These are phyloP conservation scores for Pseudozyma sp. DNA, from an alignment of 1,284 basidiomycete genomes.

Conservation along the genomic window DNA sequence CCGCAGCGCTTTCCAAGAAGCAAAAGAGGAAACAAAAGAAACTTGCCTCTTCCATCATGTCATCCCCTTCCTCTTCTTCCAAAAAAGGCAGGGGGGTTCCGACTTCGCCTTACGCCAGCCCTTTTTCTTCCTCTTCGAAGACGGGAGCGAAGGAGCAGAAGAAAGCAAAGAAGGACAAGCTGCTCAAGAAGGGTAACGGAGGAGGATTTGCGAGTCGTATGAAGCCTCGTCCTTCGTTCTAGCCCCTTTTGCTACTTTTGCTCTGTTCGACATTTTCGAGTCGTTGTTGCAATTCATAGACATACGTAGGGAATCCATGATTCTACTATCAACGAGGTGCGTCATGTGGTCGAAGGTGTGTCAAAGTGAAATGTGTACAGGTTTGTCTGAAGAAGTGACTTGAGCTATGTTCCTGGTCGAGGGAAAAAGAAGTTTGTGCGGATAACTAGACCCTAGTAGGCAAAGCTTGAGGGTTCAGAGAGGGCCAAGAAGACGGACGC, in stretches of 20 bases:
- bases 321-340: no score
- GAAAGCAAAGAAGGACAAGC: slow-evolving; percentile 30
- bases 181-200: slow-evolving; percentile 1
- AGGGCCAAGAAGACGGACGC: background rate
- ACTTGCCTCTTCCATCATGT: slow-evolving; percentile 16
- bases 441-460: no score
- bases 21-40: slow-evolving; percentile 43
- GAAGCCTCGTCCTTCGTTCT: slow-evolving; percentile 21
- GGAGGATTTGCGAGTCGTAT: slow-evolving; percentile 32
- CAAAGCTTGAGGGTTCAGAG: no score
- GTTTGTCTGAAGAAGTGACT: no score
- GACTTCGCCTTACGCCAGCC: slow-evolving; percentile 33
- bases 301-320: background rate
- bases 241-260: background rate
- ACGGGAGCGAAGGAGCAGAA: slow-evolving; percentile 10
- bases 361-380: no score
- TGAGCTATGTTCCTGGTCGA: no score
- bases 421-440: no score
- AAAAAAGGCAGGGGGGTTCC: slow-evolving; percentile 23
- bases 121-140: slow-evolving; percentile 8
- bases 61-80: background rate
- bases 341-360: no score
- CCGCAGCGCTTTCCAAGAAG: slow-evolving; percentile 28
- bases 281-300: slow-evolving; percentile 9
- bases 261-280: background rate